Conservation (phyloP, 192 early-diverging fungal genomes). For the Umbelopsis isabellina region DNA sequence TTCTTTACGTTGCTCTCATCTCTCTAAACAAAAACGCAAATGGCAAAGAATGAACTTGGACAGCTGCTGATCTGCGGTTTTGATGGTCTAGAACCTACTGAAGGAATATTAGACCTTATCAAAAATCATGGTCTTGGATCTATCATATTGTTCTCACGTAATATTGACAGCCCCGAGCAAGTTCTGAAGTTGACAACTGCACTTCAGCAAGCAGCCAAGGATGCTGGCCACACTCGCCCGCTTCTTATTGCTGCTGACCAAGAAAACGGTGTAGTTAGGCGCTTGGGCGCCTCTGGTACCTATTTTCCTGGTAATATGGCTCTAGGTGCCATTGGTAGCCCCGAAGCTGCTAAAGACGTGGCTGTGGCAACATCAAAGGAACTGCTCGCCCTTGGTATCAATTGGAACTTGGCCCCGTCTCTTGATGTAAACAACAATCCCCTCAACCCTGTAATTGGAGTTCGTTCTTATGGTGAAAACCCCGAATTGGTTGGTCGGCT, state of each 20-base stretch:
- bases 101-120: conserved; percentile 43
- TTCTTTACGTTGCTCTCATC: background rate
- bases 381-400: conserved; percentile 37
- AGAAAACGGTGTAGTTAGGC: conserved; percentile 47
- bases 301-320: conserved; percentile 48
- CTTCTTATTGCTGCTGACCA: conserved; percentile 43
- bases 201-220: conserved; percentile 35
- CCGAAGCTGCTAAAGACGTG: conserved; percentile 25
- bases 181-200: conserved; percentile 25
- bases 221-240: conserved; percentile 37
- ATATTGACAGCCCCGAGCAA: conserved; percentile 38
- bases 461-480: conserved; percentile 44
- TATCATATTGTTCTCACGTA: conserved; percentile 43
- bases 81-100: conserved; percentile 31
- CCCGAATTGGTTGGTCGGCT: conserved; percentile 32
- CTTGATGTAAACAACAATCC: conserved; percentile 48
- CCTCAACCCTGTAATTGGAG: conserved; percentile 46
- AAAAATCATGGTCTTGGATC: conserved; percentile 37
- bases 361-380: conserved; percentile 34
- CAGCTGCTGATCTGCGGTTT: conserved; percentile 43
- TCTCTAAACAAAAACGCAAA: background rate
- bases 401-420: conserved; percentile 43
- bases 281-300: conserved; percentile 36
- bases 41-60: conserved; percentile 25
- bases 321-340: conserved; percentile 37